Evolutionary conservation across 768 basidiomycete genomes (phyloP).

Genomic region (Boletus insuetus): DNA sequence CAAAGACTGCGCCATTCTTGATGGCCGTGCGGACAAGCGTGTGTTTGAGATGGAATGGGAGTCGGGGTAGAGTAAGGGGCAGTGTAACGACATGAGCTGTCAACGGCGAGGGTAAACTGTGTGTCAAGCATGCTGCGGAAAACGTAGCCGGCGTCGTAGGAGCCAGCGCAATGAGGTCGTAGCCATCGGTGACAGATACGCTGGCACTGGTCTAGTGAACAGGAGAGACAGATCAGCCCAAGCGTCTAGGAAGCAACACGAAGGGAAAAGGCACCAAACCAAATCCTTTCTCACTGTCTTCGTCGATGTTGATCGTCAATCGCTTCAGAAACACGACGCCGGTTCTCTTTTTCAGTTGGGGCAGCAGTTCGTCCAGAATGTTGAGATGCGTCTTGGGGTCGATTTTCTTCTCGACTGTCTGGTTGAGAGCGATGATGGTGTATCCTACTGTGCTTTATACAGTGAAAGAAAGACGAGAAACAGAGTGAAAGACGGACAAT

Average conservation of each 20-base stretch:
- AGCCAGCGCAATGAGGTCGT: constrained; percentile 74
- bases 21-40: constrained; percentile 79
- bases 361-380: constrained; percentile 54
- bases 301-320: constrained; percentile 75
- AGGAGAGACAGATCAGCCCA: not conserved
- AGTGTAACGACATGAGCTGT: constrained; percentile 81
- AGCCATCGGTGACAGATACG: constrained; percentile 53
- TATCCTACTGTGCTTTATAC: constrained; percentile 68
- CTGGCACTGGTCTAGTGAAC: constrained; percentile 68
- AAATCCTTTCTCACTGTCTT: constrained; percentile 84
- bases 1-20: constrained; percentile 81
- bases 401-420: constrained; percentile 68
- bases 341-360: constrained; percentile 53
- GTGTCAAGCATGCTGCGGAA: constrained; percentile 76
- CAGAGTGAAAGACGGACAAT: constrained; percentile 48
- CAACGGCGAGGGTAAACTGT: constrained; percentile 69
- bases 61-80: constrained; percentile 72
- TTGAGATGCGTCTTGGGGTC: constrained; percentile 71
- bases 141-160: constrained; percentile 74
- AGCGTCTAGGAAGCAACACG: too few species aligned
- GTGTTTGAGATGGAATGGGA: constrained; percentile 80
- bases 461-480: not conserved
- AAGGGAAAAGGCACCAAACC: constrained; percentile 58
- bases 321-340: constrained; percentile 71
- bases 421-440: constrained; percentile 73